phyloP scores from a whole-genome alignment of 768 basidiomycete species.

The Kwoniella sp. region DNA sequence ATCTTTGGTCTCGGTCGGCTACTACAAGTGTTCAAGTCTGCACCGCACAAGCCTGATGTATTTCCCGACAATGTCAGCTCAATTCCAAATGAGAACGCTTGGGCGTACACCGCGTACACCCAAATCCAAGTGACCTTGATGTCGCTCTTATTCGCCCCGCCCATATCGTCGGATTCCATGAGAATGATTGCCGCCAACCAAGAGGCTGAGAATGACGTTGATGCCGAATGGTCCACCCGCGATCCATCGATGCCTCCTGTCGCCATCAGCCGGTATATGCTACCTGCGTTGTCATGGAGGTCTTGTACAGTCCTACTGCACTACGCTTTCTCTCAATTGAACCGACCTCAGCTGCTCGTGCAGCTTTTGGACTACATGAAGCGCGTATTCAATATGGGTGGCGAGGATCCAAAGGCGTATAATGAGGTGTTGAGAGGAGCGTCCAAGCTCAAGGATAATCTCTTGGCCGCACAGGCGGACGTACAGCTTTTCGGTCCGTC shows the following conservation, averaged over 20 bases:
- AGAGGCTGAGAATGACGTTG: neutral
- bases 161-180: constrained; percentile 37
- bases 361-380: constrained; percentile 37
- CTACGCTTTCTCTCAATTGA: constrained; percentile 34
- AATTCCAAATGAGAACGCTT: constrained; percentile 28
- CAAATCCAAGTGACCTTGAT: constrained; percentile 52
- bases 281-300: constrained; percentile 36
- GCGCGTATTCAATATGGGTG: constrained; percentile 25
- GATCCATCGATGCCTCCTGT: neutral
- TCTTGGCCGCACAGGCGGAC: constrained; percentile 25
- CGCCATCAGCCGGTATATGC: constrained; percentile 26
- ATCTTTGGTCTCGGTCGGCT: constrained; percentile 39
- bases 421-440: constrained; percentile 30
- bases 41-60: constrained; percentile 39
- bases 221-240: neutral
- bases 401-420: constrained; percentile 20
- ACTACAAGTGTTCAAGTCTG: constrained; percentile 34
- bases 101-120: constrained; percentile 51
- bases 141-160: constrained; percentile 50
- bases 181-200: constrained; percentile 21
- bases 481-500: constrained; percentile 8
- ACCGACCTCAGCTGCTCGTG: constrained; percentile 16
- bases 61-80: constrained; percentile 37
- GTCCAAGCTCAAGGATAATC: constrained; percentile 18
- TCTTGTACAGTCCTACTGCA: constrained; percentile 38